These are phyloP conservation scores for Pseudocercospora cruenta DNA, from an alignment of 2,329 filamentous ascomycete species.

Conservation along the genomic window DNA sequence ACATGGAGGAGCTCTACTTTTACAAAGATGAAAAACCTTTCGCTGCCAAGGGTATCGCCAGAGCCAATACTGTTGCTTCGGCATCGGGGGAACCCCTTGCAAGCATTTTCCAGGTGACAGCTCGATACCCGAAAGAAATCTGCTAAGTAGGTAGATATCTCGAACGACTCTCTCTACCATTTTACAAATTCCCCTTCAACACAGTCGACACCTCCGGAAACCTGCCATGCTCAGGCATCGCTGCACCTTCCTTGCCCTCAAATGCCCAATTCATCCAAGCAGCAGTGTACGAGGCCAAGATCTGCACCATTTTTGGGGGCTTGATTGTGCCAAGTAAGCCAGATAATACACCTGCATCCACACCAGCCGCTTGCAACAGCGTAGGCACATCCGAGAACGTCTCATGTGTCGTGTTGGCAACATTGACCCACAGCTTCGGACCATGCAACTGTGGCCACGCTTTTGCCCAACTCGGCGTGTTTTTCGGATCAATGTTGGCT, in stretches of 20 bases:
- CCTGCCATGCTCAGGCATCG: not conserved
- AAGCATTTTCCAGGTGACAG: not conserved
- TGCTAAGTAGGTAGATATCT: not conserved
- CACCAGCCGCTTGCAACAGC: constrained; percentile 20
- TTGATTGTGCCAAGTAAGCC: no score
- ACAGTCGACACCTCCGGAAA: no score
- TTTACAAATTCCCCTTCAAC: no score
- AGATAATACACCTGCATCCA: not conserved
- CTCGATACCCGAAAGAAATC: not conserved
- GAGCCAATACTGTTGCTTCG: not conserved
- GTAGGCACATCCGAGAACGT: constrained; percentile 27
- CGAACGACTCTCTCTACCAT: no score
- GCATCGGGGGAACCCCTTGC: not conserved
- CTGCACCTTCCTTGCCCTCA: no score
- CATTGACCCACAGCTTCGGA: constrained; percentile 32
- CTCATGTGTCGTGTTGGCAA: constrained; percentile 30
- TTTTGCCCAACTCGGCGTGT: constrained; percentile 11
- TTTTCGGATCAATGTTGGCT: constrained; percentile 19
- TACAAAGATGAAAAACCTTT: not conserved
- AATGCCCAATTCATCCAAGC: no score
- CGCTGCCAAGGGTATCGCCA: not conserved
- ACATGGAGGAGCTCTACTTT: not conserved
- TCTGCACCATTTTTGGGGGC: no score
- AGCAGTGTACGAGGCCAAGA: no score
- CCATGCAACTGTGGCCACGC: constrained; percentile 30